Evolutionary conservation across 192 early-diverging fungal species (phyloP).

Genomic region (Glomus cerebriforme): DNA sequence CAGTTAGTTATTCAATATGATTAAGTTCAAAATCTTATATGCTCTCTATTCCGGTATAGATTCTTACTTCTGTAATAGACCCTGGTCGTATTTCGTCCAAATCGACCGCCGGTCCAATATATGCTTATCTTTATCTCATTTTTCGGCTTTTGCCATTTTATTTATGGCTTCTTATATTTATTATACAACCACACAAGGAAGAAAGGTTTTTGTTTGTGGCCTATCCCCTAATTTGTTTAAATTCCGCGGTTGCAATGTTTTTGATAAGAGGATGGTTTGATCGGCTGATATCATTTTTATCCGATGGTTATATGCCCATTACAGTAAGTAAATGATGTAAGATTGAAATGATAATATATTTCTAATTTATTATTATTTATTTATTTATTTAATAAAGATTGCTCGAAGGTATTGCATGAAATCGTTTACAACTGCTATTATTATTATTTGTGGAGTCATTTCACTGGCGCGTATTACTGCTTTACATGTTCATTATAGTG

Average conservation of each 20-base stretch:
- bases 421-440: conserved; percentile 1
- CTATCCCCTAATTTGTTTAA: conserved; percentile 85
- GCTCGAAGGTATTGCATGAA: not conserved
- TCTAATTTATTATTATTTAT: not conserved
- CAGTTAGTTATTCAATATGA: not conserved
- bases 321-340: not conserved
- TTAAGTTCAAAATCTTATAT: not conserved
- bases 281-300: conserved; percentile 11
- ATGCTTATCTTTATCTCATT: conserved; percentile 41
- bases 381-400: not conserved
- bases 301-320: not conserved
- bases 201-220: conserved; percentile 93
- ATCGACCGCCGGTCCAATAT: conserved; percentile 24
- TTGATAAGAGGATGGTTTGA: conserved; percentile 51
- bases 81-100: conserved; percentile 44
- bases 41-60: conserved; percentile 34
- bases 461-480: conserved; percentile 74
- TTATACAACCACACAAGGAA: conserved; percentile 94
- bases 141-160: conserved; percentile 71
- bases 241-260: conserved; percentile 67
- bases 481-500: conserved; percentile 70
- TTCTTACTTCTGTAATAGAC: conserved; percentile 46
- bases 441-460: conserved; percentile 50
- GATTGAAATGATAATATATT: not conserved
- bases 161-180: conserved; percentile 77